Conservation (phyloP, 2,329 filamentous ascomycete species). For the Fusarium solani-melongenae region DNA sequence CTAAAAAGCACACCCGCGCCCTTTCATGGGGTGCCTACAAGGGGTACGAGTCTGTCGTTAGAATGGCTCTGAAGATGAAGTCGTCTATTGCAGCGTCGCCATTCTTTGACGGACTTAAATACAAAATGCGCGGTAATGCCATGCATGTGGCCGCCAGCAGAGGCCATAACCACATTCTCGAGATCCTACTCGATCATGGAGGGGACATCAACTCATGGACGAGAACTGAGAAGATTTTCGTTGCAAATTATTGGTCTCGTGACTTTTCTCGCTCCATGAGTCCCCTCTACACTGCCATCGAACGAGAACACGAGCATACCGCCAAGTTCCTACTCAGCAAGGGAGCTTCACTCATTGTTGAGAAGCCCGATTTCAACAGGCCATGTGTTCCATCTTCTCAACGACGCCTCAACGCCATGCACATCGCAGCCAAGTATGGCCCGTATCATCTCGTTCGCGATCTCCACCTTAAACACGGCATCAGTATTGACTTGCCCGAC, state of each 20-base stretch:
- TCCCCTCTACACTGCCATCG: neutral
- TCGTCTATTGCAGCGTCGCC: neutral
- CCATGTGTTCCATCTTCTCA: neutral
- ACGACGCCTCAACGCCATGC: neutral
- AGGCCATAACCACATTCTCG: neutral
- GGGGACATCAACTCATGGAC: neutral
- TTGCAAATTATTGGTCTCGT: neutral
- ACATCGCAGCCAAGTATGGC: neutral
- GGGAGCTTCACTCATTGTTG: neutral
- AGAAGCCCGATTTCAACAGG: neutral
- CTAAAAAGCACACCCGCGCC: neutral
- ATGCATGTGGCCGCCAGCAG: neutral
- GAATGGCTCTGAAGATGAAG: neutral
- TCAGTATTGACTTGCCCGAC: neutral
- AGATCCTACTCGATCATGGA: neutral
- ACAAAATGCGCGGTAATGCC: neutral
- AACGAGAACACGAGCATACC: neutral
- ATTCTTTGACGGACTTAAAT: neutral
- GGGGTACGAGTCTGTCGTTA: neutral
- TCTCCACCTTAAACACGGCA: neutral
- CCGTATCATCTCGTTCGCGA: neutral
- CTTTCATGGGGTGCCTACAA: neutral
- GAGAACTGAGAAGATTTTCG: neutral
- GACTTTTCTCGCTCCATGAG: neutral
- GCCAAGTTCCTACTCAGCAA: neutral